A percentile compares a stretch with the other conserved stretches of the same genome.
Evolutionary conservation across 495 filamentous ascomycete species (phyloP).

Genomic region (Parathielavia hyrcaniae): DNA sequence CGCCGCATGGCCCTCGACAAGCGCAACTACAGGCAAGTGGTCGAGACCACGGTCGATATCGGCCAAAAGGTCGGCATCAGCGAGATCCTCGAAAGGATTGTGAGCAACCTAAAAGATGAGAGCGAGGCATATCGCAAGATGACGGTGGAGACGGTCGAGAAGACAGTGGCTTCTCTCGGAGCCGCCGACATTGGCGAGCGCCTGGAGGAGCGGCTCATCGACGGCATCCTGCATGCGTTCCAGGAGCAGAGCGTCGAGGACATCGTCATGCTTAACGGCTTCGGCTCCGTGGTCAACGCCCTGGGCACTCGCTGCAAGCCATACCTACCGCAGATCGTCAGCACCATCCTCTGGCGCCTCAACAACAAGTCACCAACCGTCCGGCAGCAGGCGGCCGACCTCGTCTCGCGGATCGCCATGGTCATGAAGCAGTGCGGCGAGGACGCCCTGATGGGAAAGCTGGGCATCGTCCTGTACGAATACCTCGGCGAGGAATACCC

Average conservation of each 20-base stretch:
- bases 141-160: conserved; percentile 96
- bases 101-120: conserved; percentile 95
- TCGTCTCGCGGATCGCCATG: conserved; percentile 93
- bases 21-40: conserved; percentile 93
- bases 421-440: conserved; percentile 99
- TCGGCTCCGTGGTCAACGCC: conserved; percentile 95
- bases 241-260: conserved; percentile 98
- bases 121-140: conserved; percentile 98
- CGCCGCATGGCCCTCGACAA: conserved; percentile 94
- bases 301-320: conserved; percentile 91
- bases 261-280: conserved; percentile 94
- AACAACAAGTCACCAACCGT: conserved; percentile 97
- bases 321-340: conserved; percentile 93
- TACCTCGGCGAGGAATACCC: conserved; percentile 99
- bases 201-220: conserved; percentile 85
- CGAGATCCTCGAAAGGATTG: conserved; percentile 89
- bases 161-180: conserved; percentile 84
- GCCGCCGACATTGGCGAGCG: conserved; percentile 90
- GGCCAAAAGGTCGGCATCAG: conserved; percentile 94
- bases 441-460: conserved; percentile 90
- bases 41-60: conserved; percentile 95
- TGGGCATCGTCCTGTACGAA: conserved; percentile 95
- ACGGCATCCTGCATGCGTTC: conserved; percentile 95
- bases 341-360: conserved; percentile 91
- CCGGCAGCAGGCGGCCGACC: conserved; percentile 92